phyloP scores from a whole-genome alignment of 2,329 filamentous ascomycete genomes.

The Pestalotiopsis sp. region DNA sequence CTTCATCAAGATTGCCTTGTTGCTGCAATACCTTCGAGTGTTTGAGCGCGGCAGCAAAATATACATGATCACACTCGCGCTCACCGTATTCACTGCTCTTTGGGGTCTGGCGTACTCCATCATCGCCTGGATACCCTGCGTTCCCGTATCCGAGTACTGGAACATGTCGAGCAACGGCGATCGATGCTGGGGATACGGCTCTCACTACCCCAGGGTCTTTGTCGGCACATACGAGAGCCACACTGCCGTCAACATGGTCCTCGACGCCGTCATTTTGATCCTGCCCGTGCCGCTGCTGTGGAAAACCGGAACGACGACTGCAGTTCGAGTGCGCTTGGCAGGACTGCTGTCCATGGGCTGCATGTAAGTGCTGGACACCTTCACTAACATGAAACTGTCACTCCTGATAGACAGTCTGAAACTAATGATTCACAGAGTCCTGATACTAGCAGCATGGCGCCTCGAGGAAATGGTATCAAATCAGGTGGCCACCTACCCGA shows the following conservation, averaged over 20 bases:
- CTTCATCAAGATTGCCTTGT: slow-evolving; percentile 28
- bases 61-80: slow-evolving; percentile 21
- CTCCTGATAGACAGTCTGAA: too few relatives aligned
- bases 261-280: slow-evolving; percentile 34
- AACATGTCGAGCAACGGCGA: slow-evolving; percentile 15
- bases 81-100: slow-evolving; percentile 28
- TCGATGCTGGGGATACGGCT: slow-evolving; percentile 35
- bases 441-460: slow-evolving; percentile 33
- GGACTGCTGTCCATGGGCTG: slow-evolving; percentile 32
- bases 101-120: slow-evolving; percentile 34
- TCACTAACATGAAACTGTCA: too few relatives aligned
- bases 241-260: slow-evolving; percentile 33
- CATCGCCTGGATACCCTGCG: slow-evolving; percentile 34
- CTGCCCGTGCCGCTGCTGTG: slow-evolving; percentile 36
- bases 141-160: slow-evolving; percentile 26
- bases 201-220: slow-evolving; percentile 26
- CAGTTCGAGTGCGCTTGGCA: slow-evolving; percentile 29
- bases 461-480: slow-evolving; percentile 31
- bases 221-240: slow-evolving; percentile 35
- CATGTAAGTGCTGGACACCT: slow-evolving; percentile 22
- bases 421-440: slow-evolving; percentile 19
- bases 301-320: slow-evolving; percentile 19
- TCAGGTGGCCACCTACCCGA: slow-evolving; percentile 31
- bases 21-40: slow-evolving; percentile 30
- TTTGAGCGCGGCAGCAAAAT: slow-evolving; percentile 23